phyloP scores from a whole-genome alignment of 805 yeast species.

The Tetrapisispora pingtungensis region DNA sequence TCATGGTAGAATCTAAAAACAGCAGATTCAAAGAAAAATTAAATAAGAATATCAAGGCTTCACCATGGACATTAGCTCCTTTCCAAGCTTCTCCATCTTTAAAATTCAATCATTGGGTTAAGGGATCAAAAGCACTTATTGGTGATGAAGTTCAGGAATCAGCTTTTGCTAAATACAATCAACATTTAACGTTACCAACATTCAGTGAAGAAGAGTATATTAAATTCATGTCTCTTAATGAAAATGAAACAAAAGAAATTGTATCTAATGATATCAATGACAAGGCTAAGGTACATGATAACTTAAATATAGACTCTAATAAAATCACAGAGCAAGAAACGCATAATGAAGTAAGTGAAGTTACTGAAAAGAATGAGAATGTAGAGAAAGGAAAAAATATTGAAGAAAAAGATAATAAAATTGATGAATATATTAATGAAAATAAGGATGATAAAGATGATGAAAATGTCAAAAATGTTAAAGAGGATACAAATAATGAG shows the following conservation, averaged over 20 bases:
- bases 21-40: conserved; percentile 56
- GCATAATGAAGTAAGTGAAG: neutral
- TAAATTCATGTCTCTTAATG: conserved; percentile 36
- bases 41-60: conserved; percentile 48
- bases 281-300: neutral
- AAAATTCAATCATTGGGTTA: conserved; percentile 74
- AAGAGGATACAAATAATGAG: conserved; percentile 38
- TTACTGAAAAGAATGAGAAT: neutral
- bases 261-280: conserved; percentile 2
- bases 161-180: conserved; percentile 66
- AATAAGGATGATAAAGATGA: neutral
- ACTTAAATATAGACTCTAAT: neutral
- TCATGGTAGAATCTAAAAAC: conserved; percentile 36
- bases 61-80: conserved; percentile 70
- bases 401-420: no score
- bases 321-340: neutral
- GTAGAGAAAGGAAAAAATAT: neutral
- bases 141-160: conserved; percentile 33
- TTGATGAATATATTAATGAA: neutral
- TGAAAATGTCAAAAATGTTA: neutral
- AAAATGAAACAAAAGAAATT: conserved; percentile 1
- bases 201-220: conserved; percentile 55
- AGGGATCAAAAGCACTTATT: conserved; percentile 46
- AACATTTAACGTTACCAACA: conserved; percentile 56
- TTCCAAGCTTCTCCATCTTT: conserved; percentile 50